Conservation (phyloP, 2,329 filamentous ascomycete species). For the Phialophora chinensis region DNA sequence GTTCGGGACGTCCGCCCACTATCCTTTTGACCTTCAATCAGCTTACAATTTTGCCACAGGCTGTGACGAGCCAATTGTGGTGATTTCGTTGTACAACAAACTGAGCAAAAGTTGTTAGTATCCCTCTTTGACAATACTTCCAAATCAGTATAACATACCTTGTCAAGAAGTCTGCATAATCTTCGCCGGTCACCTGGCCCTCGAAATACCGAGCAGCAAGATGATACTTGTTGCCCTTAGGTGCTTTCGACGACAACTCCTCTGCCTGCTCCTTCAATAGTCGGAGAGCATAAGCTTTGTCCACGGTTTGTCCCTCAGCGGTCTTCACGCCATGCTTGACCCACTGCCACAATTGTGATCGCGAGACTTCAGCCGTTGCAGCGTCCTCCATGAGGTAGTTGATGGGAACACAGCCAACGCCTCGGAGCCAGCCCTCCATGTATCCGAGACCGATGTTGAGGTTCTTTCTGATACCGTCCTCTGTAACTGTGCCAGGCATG, state of each 20-base stretch:
- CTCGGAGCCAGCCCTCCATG: slow-evolving; percentile 98
- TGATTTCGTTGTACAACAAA: slow-evolving; percentile 87
- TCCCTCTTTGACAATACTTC: slow-evolving; percentile 20
- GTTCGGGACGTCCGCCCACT: background rate
- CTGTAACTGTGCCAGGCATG: slow-evolving; percentile 87
- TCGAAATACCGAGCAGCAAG: slow-evolving; percentile 93
- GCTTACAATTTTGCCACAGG: slow-evolving; percentile 64
- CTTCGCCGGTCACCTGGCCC: slow-evolving; percentile 91
- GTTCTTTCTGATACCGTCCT: slow-evolving; percentile 96
- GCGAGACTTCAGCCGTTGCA: slow-evolving; percentile 92
- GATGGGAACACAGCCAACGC: slow-evolving; percentile 94
- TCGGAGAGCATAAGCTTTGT: slow-evolving; percentile 87
- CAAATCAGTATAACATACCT: slow-evolving; percentile 60
- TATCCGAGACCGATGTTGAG: slow-evolving; percentile 94
- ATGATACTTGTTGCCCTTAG: slow-evolving; percentile 88
- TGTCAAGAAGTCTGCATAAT: slow-evolving; percentile 96
- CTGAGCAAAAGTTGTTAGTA: slow-evolving; percentile 52
- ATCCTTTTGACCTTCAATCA: background rate
- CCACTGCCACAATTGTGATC: slow-evolving; percentile 98
- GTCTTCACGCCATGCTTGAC: slow-evolving; percentile 74
- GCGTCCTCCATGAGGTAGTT: slow-evolving; percentile 99
- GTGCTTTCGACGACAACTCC: slow-evolving; percentile 73
- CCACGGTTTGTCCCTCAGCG: slow-evolving; percentile 86
- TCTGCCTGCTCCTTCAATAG: slow-evolving; percentile 86
- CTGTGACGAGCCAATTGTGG: slow-evolving; percentile 66